Conservation (phyloP, 2,329 filamentous ascomycete species). For the Pyrenochaeta sp. region DNA sequence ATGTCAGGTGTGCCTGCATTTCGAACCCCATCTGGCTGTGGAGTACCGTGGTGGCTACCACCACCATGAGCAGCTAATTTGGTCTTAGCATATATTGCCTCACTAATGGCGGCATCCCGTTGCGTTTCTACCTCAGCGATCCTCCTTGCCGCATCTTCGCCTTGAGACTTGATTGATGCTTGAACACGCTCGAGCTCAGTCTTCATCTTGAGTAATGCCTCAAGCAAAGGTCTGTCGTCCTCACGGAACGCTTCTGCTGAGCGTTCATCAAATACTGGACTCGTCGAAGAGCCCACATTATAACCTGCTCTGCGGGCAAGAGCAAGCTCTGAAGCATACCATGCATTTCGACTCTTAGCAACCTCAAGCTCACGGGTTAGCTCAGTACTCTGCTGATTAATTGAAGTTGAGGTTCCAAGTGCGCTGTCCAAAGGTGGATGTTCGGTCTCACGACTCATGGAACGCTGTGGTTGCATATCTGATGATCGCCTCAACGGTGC, state of each 20-base stretch:
- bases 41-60: constrained; percentile 69
- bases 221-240: constrained; percentile 89
- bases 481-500: constrained; percentile 41
- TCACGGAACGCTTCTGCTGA: constrained; percentile 84
- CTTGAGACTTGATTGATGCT: constrained; percentile 86
- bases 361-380: constrained; percentile 87
- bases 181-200: constrained; percentile 90
- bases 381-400: constrained; percentile 72
- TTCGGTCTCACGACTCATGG: constrained; percentile 41
- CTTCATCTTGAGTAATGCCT: constrained; percentile 91
- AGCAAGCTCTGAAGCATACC: constrained; percentile 95
- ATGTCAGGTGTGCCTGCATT: constrained; percentile 68
- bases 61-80: constrained; percentile 83
- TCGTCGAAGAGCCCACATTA: constrained; percentile 72
- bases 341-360: constrained; percentile 86
- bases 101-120: constrained; percentile 90
- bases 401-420: constrained; percentile 67
- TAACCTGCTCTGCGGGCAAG: constrained; percentile 92
- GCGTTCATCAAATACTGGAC: constrained; percentile 78
- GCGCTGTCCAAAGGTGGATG: constrained; percentile 65
- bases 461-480: constrained; percentile 42
- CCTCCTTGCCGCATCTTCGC: constrained; percentile 81
- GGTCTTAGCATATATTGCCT: constrained; percentile 94
- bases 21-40: constrained; percentile 62
- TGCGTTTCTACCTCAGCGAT: constrained; percentile 96